Percentiles rank a stretch among this genome's conserved stretches.
Evolutionary conservation across 2,329 filamentous ascomycete genomes (phyloP).

Genomic region (Fusarium tjaetaba): DNA sequence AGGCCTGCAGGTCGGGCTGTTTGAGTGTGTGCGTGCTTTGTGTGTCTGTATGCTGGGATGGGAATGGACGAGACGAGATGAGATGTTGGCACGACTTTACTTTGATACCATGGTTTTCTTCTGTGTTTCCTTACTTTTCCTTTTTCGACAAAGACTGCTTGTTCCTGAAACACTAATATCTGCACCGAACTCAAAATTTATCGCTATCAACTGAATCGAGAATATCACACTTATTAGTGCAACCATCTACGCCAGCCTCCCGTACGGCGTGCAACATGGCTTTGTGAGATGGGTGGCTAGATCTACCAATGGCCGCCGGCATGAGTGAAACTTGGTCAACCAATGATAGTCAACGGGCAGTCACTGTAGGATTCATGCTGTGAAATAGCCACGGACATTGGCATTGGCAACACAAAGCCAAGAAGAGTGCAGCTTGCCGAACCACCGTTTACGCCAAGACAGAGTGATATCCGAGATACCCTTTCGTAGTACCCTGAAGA

Average conservation of each 20-base stretch:
- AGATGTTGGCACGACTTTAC: conserved; percentile 11
- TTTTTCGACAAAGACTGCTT: background rate
- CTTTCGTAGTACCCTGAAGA: background rate
- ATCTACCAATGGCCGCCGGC: background rate
- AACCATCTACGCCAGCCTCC: conserved; percentile 21
- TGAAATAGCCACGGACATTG: background rate
- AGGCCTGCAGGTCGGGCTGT: conserved; percentile 29
- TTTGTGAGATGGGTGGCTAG: background rate
- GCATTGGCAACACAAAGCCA: background rate
- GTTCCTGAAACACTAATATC: conserved; percentile 19
- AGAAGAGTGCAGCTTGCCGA: background rate
- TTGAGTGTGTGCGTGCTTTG: background rate
- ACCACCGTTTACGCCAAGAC: conserved; percentile 16
- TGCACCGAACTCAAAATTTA: conserved; percentile 21
- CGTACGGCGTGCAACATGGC: conserved; percentile 4
- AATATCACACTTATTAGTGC: conserved; percentile 9
- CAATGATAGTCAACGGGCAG: background rate
- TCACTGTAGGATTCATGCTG: background rate
- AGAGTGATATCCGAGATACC: conserved; percentile 13
- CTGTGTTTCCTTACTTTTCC: background rate
- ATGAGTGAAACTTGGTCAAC: conserved; percentile 5
- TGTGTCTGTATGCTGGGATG: background rate
- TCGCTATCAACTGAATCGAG: conserved; percentile 8
- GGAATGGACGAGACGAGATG: background rate
- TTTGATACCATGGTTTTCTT: conserved; percentile 10